Conservation (phyloP, 2,329 filamentous ascomycete genomes). For the Hypoxylon sp. region DNA sequence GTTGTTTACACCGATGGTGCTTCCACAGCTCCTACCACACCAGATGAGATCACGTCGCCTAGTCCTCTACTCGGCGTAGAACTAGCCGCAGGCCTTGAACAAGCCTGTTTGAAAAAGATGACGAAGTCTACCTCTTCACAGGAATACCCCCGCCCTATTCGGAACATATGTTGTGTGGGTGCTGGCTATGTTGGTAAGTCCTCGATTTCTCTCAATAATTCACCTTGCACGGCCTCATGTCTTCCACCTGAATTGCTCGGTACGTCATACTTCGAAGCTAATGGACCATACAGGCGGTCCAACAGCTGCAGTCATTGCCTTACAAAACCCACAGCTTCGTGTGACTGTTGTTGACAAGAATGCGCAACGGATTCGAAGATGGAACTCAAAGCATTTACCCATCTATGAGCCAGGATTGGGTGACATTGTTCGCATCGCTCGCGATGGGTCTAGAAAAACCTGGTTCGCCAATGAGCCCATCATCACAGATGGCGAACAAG, state of each 20-base stretch:
- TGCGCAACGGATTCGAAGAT: constrained; percentile 74
- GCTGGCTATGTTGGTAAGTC: constrained; percentile 66
- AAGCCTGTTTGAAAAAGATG: constrained; percentile 15
- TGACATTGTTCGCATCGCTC: constrained; percentile 75
- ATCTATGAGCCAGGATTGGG: constrained; percentile 82
- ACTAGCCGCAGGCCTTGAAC: constrained; percentile 19
- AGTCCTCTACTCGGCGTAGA: constrained; percentile 59
- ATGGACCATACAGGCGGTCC: constrained; percentile 69
- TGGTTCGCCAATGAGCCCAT: constrained; percentile 58
- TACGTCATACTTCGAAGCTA: constrained; percentile 12
- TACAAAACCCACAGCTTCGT: constrained; percentile 77
- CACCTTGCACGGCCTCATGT: neutral
- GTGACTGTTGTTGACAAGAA: constrained; percentile 84
- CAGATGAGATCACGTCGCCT: constrained; percentile 60
- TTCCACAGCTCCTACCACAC: constrained; percentile 64
- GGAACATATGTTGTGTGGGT: constrained; percentile 54
- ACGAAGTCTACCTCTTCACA: constrained; percentile 11
- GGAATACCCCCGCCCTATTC: constrained; percentile 54
- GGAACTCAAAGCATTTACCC: constrained; percentile 81
- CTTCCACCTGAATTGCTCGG: neutral
- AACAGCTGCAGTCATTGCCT: constrained; percentile 80
- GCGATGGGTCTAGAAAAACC: constrained; percentile 68
- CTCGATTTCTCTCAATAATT: neutral
- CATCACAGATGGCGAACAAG: constrained; percentile 40
- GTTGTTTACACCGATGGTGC: constrained; percentile 47